Conservation (phyloP, 108 stramenopile species). For the Bacterosira constricta region DNA sequence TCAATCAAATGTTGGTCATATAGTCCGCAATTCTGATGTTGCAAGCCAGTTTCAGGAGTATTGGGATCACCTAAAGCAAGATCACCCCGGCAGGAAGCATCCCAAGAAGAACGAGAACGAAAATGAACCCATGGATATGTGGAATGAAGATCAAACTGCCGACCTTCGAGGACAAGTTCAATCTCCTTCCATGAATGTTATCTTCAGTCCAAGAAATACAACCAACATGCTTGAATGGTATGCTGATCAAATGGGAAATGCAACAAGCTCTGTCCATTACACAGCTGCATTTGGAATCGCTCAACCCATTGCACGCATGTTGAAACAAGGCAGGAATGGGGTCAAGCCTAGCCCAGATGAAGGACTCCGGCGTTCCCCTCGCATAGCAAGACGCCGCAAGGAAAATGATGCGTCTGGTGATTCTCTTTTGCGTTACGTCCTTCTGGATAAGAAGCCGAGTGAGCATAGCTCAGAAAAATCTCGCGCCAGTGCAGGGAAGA, state of each 20-base stretch:
- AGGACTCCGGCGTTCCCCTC: constrained; percentile 37
- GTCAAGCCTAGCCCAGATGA: not conserved
- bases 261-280: constrained; percentile 19
- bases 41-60: constrained; percentile 24
- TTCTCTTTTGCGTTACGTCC: constrained; percentile 28
- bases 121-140: constrained; percentile 29
- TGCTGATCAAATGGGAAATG: constrained; percentile 34
- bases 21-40: constrained; percentile 32
- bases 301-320: constrained; percentile 25
- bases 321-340: constrained; percentile 15
- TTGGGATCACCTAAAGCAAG: constrained; percentile 29
- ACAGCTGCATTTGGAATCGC: constrained; percentile 46
- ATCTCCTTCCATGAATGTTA: constrained; percentile 11
- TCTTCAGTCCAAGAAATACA: constrained; percentile 46
- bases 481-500: constrained; percentile 20
- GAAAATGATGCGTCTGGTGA: not conserved
- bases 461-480: constrained; percentile 17
- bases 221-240: constrained; percentile 37
- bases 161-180: constrained; percentile 27
- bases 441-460: constrained; percentile 46
- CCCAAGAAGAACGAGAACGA: constrained; percentile 2
- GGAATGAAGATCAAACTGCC: constrained; percentile 22
- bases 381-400: constrained; percentile 18
- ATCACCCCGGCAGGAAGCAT: constrained; percentile 32
- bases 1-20: constrained; percentile 41